Conservation (phyloP, 805 yeast genomes). For the Kuraishia molischiana region DNA sequence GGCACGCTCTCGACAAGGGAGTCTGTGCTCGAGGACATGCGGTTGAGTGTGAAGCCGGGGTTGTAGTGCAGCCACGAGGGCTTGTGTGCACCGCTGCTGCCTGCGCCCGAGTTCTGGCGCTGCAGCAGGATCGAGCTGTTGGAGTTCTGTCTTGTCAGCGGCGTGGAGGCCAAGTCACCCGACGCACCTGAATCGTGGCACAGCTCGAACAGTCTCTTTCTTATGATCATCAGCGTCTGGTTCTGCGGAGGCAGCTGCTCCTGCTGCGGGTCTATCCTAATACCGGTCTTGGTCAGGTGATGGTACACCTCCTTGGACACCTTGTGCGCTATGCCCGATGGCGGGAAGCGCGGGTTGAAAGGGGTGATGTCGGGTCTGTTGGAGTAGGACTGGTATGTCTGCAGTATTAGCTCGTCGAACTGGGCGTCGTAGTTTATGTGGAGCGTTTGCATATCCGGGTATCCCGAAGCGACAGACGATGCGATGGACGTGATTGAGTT, state of each 20-base stretch:
- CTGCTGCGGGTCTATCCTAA: conserved; percentile 16
- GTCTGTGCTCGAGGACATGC: conserved; percentile 21
- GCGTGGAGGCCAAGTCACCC: conserved; percentile 1
- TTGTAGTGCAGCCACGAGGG: conserved; percentile 26
- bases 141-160: conserved; percentile 18
- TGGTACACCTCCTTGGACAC: conserved; percentile 48
- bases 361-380: conserved; percentile 59
- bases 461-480: conserved; percentile 1
- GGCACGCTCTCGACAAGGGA: conserved; percentile 18
- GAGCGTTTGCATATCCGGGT: neutral
- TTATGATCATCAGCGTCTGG: conserved; percentile 18
- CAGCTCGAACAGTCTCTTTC: conserved; percentile 21
- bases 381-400: conserved; percentile 36
- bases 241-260: conserved; percentile 17
- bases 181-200: conserved; percentile 13
- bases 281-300: conserved; percentile 8
- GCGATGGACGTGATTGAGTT: conserved; percentile 3
- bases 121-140: conserved; percentile 7
- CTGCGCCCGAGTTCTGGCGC: conserved; percentile 1
- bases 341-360: conserved; percentile 55
- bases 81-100: conserved; percentile 8
- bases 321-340: conserved; percentile 52
- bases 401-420: conserved; percentile 36
- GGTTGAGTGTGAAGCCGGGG: conserved; percentile 17
- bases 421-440: conserved; percentile 4